Base-by-base conservation (phyloP, 73 alveolate genomes). In the Paramecium sonneborni region DNA sequence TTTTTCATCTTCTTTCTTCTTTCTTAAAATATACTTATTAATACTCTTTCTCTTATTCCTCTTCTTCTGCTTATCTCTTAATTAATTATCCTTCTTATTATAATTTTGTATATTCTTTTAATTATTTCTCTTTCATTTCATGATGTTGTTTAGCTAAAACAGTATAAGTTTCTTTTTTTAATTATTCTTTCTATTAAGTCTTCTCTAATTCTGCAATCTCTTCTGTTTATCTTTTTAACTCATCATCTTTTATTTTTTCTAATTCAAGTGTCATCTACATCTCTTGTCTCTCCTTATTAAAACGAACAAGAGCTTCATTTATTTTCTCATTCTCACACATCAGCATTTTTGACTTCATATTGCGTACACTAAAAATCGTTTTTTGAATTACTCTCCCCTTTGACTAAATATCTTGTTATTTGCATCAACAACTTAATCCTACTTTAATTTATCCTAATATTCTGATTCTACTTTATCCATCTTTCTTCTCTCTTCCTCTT, bases 401-500 rank as follows among this genome's bases (percentile, higher is more conserved):
- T 39, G 44, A 24, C 55, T 34, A 46, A 43, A 79, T 43, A 79
- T 79, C 52, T 79, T 79, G 32, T 79, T 23, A 44, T 79, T 79
- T 15, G 90, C 90, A 39, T 79, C 90, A 21, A 30, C 39, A 21
- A 79, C 30, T 79, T 38, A 43, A 39, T 79, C 69, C 32, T 30
- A 23, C 30, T 79, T 79, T 43, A 79, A 39, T 39, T 39, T 30
- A 12, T 79, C 44, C 15, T 79, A 37, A 79, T 79, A 79, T 6
- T 79, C 44, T 8, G 44, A 24, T 79, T 79, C 90, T 14, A 79
- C 30, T 18, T 79, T 23, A 23, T 76, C 89, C 39, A 76, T 76
- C 52, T 44, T 38, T 41, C 89, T 76, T 76, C 69, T 76, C 24
- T 76, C 89, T 30, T 76, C 89, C 30, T 76, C 89, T 12, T 76